Conservation (phyloP, 768 basidiomycete species). For the Psilocybe sp. region DNA sequence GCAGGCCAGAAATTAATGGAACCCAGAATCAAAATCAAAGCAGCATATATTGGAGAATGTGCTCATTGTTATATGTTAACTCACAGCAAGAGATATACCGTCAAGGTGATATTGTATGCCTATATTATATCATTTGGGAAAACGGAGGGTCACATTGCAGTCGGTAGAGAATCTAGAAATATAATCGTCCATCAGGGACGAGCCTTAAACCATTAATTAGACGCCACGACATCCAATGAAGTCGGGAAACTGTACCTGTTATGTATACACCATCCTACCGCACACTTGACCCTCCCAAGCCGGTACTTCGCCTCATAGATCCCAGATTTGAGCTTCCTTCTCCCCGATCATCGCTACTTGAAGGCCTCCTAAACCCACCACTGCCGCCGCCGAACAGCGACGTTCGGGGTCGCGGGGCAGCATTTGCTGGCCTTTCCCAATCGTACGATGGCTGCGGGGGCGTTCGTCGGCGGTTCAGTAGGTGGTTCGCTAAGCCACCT, state of each 20-base stretch:
- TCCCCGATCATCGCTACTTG: slow-evolving; percentile 51
- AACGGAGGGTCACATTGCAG: too few relatives aligned
- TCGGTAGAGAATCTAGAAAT: too few relatives aligned
- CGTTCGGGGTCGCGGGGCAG: slow-evolving; percentile 11
- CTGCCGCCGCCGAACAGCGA: slow-evolving; percentile 17
- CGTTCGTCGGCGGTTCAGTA: slow-evolving; percentile 21
- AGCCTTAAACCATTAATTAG: neutral
- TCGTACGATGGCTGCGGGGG: slow-evolving; percentile 36
- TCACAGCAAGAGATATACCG: too few relatives aligned
- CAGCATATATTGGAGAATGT: too few relatives aligned
- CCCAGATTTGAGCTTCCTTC: slow-evolving; percentile 73
- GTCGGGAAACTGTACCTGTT: neutral
- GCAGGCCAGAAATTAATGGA: too few relatives aligned
- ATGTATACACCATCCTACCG: slow-evolving; percentile 9
- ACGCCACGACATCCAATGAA: neutral
- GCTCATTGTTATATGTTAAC: too few relatives aligned
- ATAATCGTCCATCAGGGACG: too few relatives aligned
- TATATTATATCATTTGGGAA: too few relatives aligned
- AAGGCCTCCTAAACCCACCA: slow-evolving; percentile 19
- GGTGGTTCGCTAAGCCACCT: slow-evolving; percentile 65
- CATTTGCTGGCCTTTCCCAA: slow-evolving; percentile 48
- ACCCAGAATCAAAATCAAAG: too few relatives aligned
- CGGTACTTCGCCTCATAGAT: slow-evolving; percentile 72
- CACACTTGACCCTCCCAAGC: slow-evolving; percentile 65
- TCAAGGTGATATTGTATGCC: too few relatives aligned